A percentile compares a stretch with the other conserved stretches of the same genome.
phyloP scores from a whole-genome alignment of 306 rosid genomes.

The Medicago lupulina region DNA sequence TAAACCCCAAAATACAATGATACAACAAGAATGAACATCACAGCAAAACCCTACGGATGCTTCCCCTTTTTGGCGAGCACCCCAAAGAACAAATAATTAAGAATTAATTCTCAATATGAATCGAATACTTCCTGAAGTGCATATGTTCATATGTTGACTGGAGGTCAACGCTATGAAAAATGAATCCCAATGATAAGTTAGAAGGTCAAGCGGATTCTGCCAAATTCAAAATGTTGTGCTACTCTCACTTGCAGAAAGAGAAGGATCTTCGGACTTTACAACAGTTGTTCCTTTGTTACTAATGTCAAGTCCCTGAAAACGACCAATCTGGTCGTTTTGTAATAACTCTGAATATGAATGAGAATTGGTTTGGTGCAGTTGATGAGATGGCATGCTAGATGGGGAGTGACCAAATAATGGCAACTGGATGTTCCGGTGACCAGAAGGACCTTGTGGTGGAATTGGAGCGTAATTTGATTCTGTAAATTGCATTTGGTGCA shows the following conservation, averaged over 20 bases:
- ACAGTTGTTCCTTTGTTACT: conserved; percentile 60
- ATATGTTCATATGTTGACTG: conserved; percentile 60
- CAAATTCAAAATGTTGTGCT: conserved; percentile 76
- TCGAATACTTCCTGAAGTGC: conserved; percentile 45
- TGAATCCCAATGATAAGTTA: conserved; percentile 57
- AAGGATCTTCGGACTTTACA: conserved; percentile 78
- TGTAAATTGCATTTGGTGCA: conserved; percentile 73
- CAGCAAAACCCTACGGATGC: conserved; percentile 49
- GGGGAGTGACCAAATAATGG: conserved; percentile 62
- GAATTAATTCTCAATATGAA: conserved; percentile 53
- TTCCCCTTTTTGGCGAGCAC: conserved; percentile 54
- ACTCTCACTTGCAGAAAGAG: conserved; percentile 85
- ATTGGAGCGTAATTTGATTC: conserved; percentile 60
- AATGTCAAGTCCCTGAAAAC: conserved; percentile 85
- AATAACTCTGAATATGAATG: conserved; percentile 62
- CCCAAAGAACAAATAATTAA: conserved; percentile 62
- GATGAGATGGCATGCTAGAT: conserved; percentile 59
- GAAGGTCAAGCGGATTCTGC: conserved; percentile 61
- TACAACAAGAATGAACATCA: conserved; percentile 49
- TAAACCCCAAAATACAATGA: conserved; percentile 47
- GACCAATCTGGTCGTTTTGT: conserved; percentile 73
- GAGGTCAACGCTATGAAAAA: conserved; percentile 62
- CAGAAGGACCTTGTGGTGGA: conserved; percentile 64
- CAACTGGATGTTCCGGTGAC: conserved; percentile 66
- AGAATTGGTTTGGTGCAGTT: conserved; percentile 64